These are phyloP conservation scores for Nicotiana undulata DNA, from an alignment of 257 asterid genomes.

Conservation along the genomic window DNA sequence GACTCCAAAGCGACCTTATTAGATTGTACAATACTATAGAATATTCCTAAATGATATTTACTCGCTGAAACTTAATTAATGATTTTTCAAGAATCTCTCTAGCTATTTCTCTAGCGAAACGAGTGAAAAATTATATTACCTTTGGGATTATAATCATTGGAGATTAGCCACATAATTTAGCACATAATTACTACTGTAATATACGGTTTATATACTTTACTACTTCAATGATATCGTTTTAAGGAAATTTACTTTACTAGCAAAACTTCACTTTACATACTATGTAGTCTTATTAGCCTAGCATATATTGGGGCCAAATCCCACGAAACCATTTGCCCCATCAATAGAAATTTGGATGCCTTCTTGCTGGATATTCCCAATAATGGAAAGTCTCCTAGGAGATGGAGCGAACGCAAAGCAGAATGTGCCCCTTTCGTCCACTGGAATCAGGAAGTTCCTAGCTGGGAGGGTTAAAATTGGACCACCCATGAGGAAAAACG, in stretches of 20 bases:
- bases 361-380: constrained; percentile 89
- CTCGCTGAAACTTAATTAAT: no score
- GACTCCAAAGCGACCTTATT: no score
- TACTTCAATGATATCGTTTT: neutral
- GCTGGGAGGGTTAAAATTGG: constrained; percentile 90
- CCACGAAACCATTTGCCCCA: constrained; percentile 69
- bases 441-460: constrained; percentile 76
- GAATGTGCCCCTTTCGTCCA: constrained; percentile 69
- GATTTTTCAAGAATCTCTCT: neutral
- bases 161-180: neutral
- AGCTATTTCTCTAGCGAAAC: neutral
- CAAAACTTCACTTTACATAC: neutral
- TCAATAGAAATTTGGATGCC: constrained; percentile 84
- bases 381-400: constrained; percentile 62
- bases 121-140: neutral
- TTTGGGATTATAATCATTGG: neutral
- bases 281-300: constrained; percentile 16
- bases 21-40: no score
- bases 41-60: no score
- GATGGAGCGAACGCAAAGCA: constrained; percentile 93
- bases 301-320: constrained; percentile 91
- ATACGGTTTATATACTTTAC: neutral
- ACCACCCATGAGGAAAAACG: constrained; percentile 74
- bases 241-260: neutral
- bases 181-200: neutral